These are phyloP conservation scores for Trametes elegans DNA, from an alignment of 768 basidiomycete species.

Conservation along the genomic window DNA sequence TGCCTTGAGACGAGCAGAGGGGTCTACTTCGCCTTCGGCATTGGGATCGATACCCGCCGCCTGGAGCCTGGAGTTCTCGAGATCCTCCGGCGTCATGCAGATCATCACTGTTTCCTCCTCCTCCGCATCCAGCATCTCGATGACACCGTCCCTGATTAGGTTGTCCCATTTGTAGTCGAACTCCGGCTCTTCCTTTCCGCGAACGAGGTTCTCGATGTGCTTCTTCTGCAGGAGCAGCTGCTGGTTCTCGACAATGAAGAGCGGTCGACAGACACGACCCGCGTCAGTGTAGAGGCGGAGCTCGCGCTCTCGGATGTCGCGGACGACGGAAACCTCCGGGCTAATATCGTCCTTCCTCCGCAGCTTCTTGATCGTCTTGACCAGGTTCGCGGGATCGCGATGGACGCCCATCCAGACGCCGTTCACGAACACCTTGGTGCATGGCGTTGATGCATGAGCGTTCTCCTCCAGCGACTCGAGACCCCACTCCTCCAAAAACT, in stretches of 20 bases:
- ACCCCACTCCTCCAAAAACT: conserved; percentile 99
- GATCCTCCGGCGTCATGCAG: conserved; percentile 95
- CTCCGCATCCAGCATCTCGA: conserved; percentile 95
- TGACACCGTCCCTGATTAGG: conserved; percentile 80
- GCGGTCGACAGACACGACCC: conserved; percentile 92
- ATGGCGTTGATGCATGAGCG: conserved; percentile 75
- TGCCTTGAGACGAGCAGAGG: conserved; percentile 85
- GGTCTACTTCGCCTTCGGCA: conserved; percentile 72
- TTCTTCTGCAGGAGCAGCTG: conserved; percentile 80
- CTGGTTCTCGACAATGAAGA: conserved; percentile 95
- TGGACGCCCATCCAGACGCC: conserved; percentile 99
- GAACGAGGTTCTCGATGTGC: conserved; percentile 71
- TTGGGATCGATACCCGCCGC: conserved; percentile 56
- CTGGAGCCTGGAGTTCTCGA: conserved; percentile 78
- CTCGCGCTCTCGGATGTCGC: conserved; percentile 96
- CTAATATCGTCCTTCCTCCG: conserved; percentile 93
- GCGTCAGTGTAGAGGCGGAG: conserved; percentile 94
- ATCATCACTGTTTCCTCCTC: conserved; percentile 99
- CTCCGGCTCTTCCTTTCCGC: conserved; percentile 57
- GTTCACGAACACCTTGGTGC: conserved; percentile 98
- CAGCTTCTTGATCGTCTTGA: conserved; percentile 90
- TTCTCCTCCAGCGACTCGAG: conserved; percentile 94
- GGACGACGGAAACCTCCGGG: conserved; percentile 94
- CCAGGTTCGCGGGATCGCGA: conserved; percentile 88
- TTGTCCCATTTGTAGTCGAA: conserved; percentile 73